Base-by-base conservation (phyloP, 208 protist genomes). In the Acanthamoeba culbertsoni region DNA sequence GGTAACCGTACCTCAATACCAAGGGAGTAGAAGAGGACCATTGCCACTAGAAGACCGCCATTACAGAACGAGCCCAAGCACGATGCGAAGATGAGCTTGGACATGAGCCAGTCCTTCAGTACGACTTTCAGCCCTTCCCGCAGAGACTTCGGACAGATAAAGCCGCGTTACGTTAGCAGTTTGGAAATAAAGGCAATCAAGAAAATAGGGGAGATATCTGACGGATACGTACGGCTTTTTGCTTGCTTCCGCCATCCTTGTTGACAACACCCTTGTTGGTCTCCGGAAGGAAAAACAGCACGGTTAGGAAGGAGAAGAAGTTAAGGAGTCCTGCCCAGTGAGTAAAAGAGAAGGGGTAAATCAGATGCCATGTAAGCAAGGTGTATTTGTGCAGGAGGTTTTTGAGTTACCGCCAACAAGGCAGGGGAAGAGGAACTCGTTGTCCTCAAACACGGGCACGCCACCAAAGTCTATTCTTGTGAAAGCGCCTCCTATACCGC, bases 11-110 rank as follows among this genome's bases (percentile, higher is more conserved):
- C 62, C 62, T 71, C 62, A 26, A 86, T 53, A 28, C 28, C 46
- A 23, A 86, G 42, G 45, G 73, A 86, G 46, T 59, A 86, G 46
- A 86, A 86, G 73, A 86, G 73, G 45, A 57, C 73, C 73, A 86
- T 86, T 35, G 46, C 45, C 28, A 86, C 73, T 35, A 86, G 73
- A 14, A 86, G 45, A 33, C 45, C 42, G 73, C 73, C 73, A 16
- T 86, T 86, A 43, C 73, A 86, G 73, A 86, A 86, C 1, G 73
- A 86, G 2, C 73, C 73, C n/a, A 86, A 12, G 73, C 45, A 48
- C 42, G 46, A 86, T 14, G 45, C 42, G n/a, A 57, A 14, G 28
- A 57, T 86, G n/a, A 86, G 46, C 73, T 86, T 86, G 7, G 46
- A 57, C 45, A 86, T 48, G n/a, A 57, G 45, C 73, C 73, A 59